Base-by-base conservation (phyloP, 257 asterid genomes). In the Plantago elongata region DNA sequence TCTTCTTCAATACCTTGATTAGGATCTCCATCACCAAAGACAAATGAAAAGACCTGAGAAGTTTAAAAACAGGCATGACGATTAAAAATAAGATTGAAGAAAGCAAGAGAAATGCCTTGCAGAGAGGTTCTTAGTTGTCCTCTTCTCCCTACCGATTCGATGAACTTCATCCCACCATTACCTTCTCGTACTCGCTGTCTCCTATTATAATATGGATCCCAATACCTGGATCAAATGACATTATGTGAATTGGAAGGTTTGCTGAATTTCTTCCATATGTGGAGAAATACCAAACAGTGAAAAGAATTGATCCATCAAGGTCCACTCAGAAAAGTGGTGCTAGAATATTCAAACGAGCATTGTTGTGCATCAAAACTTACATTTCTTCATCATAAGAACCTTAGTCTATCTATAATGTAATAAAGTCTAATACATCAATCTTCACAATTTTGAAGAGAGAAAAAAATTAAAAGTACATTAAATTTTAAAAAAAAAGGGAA, bases 1-100 rank as follows among this genome's bases (percentile, higher is more conserved):
- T 93, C 91, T 86, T 87, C 99, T 85, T 89, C 99, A 78, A 89
- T 89, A 72, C 92, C 99, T 81, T 93, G 94, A 72, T 93, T 93
- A 75, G 99, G 99, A 87, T 93, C 99, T 71, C 99, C 99, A 72
- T 93, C 99, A 49, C 99, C 99, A 66, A 93, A 93, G 60, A 93
- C 99, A 72, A 93, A 79, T 64, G 99, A 93, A 63, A 92, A 93
- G 58, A 93, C 88, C 99, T 93, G 84, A 75, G 75, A 72, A 77
- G 63, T 34, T 17, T 51, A 48, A 67, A 66, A 11, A 55, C 13
- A 22, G 15, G 9, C 64, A 60, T 22, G 52, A 46, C 37, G 37
- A 44, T 38, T 56, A 16, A 51, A 51, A 61, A 30, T 17, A 37
- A 57, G 29, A 18, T 1, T 10, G 47, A 52, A 59, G 62, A 71